Conservation (phyloP, 129 eudicot genomes). For the Pittosporum tobira region DNA sequence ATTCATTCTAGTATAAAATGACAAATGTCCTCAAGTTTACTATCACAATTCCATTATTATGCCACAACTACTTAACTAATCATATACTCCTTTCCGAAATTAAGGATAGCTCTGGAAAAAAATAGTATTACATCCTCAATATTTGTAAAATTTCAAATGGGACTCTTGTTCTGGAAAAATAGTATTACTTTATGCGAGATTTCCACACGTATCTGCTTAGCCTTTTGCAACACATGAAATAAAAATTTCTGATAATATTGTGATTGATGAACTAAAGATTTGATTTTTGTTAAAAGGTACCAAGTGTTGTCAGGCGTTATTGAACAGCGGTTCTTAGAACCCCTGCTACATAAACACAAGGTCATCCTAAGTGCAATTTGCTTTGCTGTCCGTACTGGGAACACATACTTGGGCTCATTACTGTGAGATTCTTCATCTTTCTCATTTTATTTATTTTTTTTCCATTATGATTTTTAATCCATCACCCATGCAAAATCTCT, state of each 20-base stretch:
- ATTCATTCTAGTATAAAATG: too few relatives aligned
- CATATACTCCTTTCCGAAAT: too few relatives aligned
- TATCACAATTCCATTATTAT: too few relatives aligned
- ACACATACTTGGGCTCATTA: slow-evolving; percentile 90
- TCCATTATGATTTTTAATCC: not conserved
- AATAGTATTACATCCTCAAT: too few relatives aligned
- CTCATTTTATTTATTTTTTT: not conserved
- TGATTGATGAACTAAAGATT: not conserved
- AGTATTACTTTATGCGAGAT: too few relatives aligned
- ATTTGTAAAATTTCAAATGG: too few relatives aligned
- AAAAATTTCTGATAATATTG: not conserved
- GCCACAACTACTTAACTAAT: too few relatives aligned
- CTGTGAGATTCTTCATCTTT: slow-evolving; percentile 42
- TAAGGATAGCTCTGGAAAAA: too few relatives aligned
- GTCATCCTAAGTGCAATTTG: slow-evolving; percentile 66
- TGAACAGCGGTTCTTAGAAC: slow-evolving; percentile 78
- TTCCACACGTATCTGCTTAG: too few relatives aligned
- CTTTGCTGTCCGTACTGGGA: slow-evolving; percentile 87
- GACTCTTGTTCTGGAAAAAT: too few relatives aligned
- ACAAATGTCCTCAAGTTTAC: too few relatives aligned
- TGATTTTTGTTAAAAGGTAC: slow-evolving; percentile 36
- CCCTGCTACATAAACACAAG: slow-evolving; percentile 71
- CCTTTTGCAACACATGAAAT: too few relatives aligned
- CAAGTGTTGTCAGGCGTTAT: slow-evolving; percentile 79
- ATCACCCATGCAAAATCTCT: not conserved